Base-by-base conservation (phyloP, 2,329 filamentous ascomycete species). In the Grosmannia huntii region DNA sequence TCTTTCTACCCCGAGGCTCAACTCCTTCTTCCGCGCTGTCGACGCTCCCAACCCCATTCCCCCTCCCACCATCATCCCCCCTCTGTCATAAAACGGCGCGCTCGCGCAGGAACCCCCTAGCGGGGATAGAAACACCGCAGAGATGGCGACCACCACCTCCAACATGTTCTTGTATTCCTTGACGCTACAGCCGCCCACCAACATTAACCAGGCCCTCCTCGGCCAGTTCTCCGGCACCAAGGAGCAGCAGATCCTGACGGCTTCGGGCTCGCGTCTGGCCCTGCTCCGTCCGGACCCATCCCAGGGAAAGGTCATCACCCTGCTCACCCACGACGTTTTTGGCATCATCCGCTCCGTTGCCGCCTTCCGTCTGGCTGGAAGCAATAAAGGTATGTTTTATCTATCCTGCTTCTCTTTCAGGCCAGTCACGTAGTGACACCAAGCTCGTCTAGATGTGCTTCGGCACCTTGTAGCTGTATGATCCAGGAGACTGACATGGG, bases 141-240 rank as follows among this genome's bases (percentile, higher is more conserved):
- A 69, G 70, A 97, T 97, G 94, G 92, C 94, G 77, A 95, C 91
- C 71, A 51, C 63, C 52, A 96, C 92, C 62, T 96, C 91, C 64
- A 92, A 92, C 72, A 95, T 96, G 90, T 96, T 96, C 72, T 85
- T 99, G 76, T 99, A 99, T 77, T 94, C 90, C 68, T 80, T 99
- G 76, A 97, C 94, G 65, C 86, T 99, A 68, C 90, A 96, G 74
- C 87, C 89, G 66, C 89, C 94, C 38, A 91, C 90, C 64, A 87
- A 90, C 60, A 84, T 96, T 68, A 90, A 87, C 55, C 87, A 95
- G 74, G 91, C 94, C 63, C 87, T 96, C 64, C 81, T 96, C 60
- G 95, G 94, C 66, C 92, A 97, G 75, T 97, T 97, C 73, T 86
- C 90, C 61, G 91, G 92, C 65, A 96, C 90, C 63, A 95, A 92